Evolutionary conservation across 495 filamentous ascomycete species (phyloP).

Genomic region (Talaromyces trachyspermus): DNA sequence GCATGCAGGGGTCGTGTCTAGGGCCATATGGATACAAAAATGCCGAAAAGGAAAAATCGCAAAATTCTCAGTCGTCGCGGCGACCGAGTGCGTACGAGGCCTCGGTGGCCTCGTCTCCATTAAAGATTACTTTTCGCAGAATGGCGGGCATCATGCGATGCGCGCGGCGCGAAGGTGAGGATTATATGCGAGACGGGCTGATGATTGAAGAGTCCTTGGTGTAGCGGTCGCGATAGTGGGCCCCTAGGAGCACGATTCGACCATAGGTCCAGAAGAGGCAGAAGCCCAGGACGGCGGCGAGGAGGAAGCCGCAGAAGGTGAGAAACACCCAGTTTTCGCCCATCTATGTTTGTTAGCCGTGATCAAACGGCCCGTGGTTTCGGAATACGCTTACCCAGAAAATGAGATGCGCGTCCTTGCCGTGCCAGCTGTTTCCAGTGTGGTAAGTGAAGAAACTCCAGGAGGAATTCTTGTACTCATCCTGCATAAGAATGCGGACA

Average conservation of each 20-base stretch:
- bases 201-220: too few species aligned
- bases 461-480: slow-evolving; percentile 60
- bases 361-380: not conserved
- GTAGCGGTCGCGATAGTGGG: slow-evolving; percentile 38
- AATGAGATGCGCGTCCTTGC: slow-evolving; percentile 63
- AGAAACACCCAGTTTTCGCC: slow-evolving; percentile 66
- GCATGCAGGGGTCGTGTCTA: too few species aligned
- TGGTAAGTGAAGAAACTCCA: slow-evolving; percentile 78
- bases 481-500: slow-evolving; percentile 50
- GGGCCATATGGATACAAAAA: too few species aligned
- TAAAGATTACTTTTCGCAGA: too few species aligned
- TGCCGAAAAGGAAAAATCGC: too few species aligned
- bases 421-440: slow-evolving; percentile 70
- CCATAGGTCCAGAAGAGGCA: slow-evolving; percentile 50
- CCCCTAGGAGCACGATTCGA: slow-evolving; percentile 37
- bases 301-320: slow-evolving; percentile 53
- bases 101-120: too few species aligned
- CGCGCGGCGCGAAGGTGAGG: too few species aligned
- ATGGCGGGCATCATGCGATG: too few species aligned
- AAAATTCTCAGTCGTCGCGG: too few species aligned
- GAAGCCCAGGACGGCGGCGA: slow-evolving; percentile 50
- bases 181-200: too few species aligned
- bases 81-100: too few species aligned
- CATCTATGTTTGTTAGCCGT: slow-evolving; percentile 37
- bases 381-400: slow-evolving; percentile 54